These are phyloP conservation scores for Nidula niveotomentosa DNA, from an alignment of 1,284 basidiomycete genomes.

Conservation along the genomic window DNA sequence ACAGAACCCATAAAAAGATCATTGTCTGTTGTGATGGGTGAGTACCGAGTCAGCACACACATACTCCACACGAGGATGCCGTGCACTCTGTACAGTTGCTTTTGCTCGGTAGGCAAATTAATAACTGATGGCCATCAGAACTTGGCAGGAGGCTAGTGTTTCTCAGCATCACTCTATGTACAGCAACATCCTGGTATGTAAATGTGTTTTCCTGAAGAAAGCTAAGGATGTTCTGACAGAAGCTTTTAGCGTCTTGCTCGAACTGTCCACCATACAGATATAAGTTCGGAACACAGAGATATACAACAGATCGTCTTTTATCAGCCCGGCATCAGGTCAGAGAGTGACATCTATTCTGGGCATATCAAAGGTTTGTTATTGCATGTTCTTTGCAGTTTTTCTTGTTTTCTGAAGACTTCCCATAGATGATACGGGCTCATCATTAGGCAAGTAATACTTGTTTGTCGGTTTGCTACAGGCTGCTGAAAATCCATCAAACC, in stretches of 20 bases:
- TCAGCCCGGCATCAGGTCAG: conserved; percentile 68
- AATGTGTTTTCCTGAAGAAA: neutral
- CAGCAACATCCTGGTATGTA: conserved; percentile 62
- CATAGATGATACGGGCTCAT: conserved; percentile 57
- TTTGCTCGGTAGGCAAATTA: neutral
- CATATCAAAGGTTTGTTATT: conserved; percentile 44
- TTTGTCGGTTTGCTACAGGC: neutral
- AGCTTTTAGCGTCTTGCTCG: conserved; percentile 42
- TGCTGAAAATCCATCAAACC: conserved; percentile 9
- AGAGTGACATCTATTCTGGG: conserved; percentile 53
- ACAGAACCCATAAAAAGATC: conserved; percentile 50
- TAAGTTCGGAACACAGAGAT: conserved; percentile 31
- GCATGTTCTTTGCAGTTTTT: no score
- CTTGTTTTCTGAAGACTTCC: neutral
- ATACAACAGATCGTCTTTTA: conserved; percentile 71
- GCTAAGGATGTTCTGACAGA: neutral
- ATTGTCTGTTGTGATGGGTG: conserved; percentile 74
- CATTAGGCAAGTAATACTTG: conserved; percentile 41
- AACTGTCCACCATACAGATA: conserved; percentile 57
- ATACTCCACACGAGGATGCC: no score
- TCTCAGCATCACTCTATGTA: conserved; percentile 50
- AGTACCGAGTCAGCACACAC: conserved; percentile 11
- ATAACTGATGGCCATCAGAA: conserved; percentile 23
- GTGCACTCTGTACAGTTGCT: neutral
- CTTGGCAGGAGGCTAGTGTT: conserved; percentile 53